A percentile compares a stretch with the other conserved stretches of the same genome.
Conservation (phyloP, 2,329 filamentous ascomycete species). For the Penicillium sp. region DNA sequence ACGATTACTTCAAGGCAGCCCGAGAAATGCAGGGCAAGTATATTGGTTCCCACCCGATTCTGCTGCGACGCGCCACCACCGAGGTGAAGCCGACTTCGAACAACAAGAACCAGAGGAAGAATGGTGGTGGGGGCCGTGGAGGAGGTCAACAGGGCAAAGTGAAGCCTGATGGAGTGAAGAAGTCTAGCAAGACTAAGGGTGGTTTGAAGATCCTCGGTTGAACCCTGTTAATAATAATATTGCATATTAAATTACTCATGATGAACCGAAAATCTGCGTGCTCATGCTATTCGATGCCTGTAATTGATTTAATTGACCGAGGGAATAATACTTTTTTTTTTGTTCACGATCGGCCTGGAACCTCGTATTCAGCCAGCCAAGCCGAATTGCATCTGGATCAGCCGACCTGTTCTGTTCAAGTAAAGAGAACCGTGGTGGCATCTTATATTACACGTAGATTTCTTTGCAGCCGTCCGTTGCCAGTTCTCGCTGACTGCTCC, state of each 20-base stretch:
- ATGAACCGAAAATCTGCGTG: too few relatives aligned
- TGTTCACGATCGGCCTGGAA: constrained; percentile 6
- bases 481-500: not conserved
- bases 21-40: constrained; percentile 99
- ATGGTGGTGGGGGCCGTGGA: constrained; percentile 33
- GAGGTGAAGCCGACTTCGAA: constrained; percentile 82
- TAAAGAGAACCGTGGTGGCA: too few relatives aligned
- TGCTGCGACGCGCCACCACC: constrained; percentile 84
- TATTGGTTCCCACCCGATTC: constrained; percentile 93
- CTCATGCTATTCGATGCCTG: not conserved
- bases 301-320: not conserved
- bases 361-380: not conserved
- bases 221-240: constrained; percentile 12
- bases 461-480: not conserved
- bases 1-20: constrained; percentile 94
- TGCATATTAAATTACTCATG: not conserved
- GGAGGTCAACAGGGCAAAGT: constrained; percentile 46
- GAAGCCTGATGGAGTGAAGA: constrained; percentile 51
- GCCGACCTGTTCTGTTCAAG: not conserved
- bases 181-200: constrained; percentile 51
- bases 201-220: constrained; percentile 50
- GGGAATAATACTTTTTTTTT: too few relatives aligned
- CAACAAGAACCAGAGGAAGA: constrained; percentile 64
- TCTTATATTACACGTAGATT: too few relatives aligned
- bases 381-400: not conserved